Percentiles rank a stretch among this genome's conserved stretches.
These are phyloP conservation scores for Xylariaceae sp. DNA, from an alignment of 2,329 filamentous ascomycete genomes.

Conservation along the genomic window DNA sequence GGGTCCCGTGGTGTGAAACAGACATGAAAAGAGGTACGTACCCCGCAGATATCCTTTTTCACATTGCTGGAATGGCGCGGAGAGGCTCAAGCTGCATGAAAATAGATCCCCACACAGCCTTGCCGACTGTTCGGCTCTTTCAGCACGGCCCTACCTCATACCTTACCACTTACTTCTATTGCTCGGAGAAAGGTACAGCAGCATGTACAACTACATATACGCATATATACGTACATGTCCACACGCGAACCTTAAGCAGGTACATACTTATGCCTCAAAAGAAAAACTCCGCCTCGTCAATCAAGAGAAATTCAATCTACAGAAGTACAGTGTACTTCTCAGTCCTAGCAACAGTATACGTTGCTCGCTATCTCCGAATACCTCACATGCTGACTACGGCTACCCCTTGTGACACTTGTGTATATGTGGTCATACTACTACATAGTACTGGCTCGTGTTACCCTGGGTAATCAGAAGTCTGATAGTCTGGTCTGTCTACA, in stretches of 20 bases:
- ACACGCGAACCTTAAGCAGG: neutral
- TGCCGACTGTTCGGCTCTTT: constrained; percentile 28
- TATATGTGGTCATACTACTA: neutral
- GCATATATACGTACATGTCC: neutral
- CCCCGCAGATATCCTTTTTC: constrained; percentile 18
- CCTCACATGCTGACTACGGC: neutral
- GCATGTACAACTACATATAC: constrained; percentile 22
- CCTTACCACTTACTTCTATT: too few relatives aligned
- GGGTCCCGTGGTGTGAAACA: constrained; percentile 19
- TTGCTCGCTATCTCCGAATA: neutral
- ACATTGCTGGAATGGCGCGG: constrained; percentile 16
- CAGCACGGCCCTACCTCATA: constrained; percentile 22
- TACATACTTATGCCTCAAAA: constrained; percentile 7
- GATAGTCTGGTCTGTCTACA: neutral
- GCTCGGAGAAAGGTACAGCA: constrained; percentile 20
- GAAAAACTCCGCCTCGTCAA: neutral
- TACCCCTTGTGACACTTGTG: neutral
- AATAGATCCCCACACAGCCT: constrained; percentile 23
- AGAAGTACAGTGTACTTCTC: too few relatives aligned
- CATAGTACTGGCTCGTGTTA: neutral
- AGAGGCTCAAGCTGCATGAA: constrained; percentile 31
- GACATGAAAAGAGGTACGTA: constrained; percentile 23
- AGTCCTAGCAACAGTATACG: too few relatives aligned
- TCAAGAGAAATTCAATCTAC: too few relatives aligned
- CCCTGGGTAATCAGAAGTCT: neutral